Conservation (phyloP, 441 rosid species). For the Gossypium gossypioides region DNA sequence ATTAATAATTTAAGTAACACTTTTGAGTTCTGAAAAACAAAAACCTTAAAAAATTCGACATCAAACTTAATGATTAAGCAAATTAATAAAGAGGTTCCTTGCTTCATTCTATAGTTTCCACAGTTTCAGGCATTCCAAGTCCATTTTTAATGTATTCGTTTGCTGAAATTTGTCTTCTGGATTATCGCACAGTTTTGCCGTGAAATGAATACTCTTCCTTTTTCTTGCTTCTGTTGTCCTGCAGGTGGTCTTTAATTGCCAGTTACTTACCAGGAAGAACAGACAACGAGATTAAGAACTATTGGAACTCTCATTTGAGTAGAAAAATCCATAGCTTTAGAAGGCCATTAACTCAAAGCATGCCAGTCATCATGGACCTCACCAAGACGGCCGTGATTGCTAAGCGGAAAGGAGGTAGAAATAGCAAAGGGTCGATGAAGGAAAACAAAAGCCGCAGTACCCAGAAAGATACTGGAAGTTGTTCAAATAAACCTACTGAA, state of each 20-base stretch:
- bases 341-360: slow-evolving; percentile 6
- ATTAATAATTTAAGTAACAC: no score
- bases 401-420: slow-evolving; percentile 32
- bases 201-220: background rate
- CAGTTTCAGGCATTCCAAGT: background rate
- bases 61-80: no score
- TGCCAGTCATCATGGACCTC: slow-evolving; percentile 5
- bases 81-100: no score
- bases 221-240: background rate
- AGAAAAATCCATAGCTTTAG: slow-evolving; percentile 41
- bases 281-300: slow-evolving; percentile 81
- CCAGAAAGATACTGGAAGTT: background rate
- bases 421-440: slow-evolving; percentile 26
- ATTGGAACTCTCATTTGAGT: slow-evolving; percentile 79
- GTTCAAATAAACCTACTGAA: slow-evolving; percentile 9
- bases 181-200: background rate
- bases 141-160: no score
- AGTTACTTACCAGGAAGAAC: slow-evolving; percentile 74
- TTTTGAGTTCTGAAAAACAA: no score
- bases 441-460: slow-evolving; percentile 16
- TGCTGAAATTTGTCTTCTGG: no score
- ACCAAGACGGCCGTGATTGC: slow-evolving; percentile 9
- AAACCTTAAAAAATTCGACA: no score
- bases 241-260: slow-evolving; percentile 80
- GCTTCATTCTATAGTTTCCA: background rate